Evolutionary conservation across 1,139 yeast genomes (phyloP).

Genomic region (Sugiyamaella pinicola): DNA sequence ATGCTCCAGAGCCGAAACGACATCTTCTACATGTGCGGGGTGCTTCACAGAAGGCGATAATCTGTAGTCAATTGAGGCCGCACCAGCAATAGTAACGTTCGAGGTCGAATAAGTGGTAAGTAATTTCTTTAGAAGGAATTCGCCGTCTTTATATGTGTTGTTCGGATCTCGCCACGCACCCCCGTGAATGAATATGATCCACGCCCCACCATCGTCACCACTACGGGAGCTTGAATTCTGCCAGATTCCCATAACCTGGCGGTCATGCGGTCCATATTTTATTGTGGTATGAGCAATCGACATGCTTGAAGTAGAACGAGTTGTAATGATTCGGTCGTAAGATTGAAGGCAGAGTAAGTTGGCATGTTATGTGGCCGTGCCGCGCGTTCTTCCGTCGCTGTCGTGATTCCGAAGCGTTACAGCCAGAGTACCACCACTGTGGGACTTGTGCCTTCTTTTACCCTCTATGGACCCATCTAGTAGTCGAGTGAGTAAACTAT

Average conservation of each 20-base stretch:
- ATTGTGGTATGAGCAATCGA: neutral
- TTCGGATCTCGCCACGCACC: slow-evolving; percentile 85
- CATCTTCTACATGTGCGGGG: slow-evolving; percentile 66
- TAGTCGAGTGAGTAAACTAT: no score
- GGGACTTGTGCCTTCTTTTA: no score
- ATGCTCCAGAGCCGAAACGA: slow-evolving; percentile 49
- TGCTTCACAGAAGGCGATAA: slow-evolving; percentile 64
- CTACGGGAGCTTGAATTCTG: neutral
- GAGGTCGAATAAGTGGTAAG: slow-evolving; percentile 23
- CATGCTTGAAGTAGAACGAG: neutral
- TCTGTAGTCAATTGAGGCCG: slow-evolving; percentile 63
- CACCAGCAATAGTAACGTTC: slow-evolving; percentile 4
- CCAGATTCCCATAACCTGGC: slow-evolving; percentile 22
- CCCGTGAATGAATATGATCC: slow-evolving; percentile 69
- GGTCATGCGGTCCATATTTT: slow-evolving; percentile 21
- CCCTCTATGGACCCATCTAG: no score
- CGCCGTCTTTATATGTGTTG: slow-evolving; percentile 62
- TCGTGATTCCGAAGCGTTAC: no score
- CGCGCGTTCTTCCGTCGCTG: no score
- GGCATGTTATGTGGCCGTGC: no score
- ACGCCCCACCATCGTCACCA: slow-evolving; percentile 19
- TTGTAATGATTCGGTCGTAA: neutral
- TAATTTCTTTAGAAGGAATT: slow-evolving; percentile 41
- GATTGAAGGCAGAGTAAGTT: no score
- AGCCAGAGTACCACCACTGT: no score